Evolutionary conservation across 805 yeast genomes (phyloP), one percentile per base, ranked within the genome.

Genomic region (Cephaloascus albidus): DNA sequence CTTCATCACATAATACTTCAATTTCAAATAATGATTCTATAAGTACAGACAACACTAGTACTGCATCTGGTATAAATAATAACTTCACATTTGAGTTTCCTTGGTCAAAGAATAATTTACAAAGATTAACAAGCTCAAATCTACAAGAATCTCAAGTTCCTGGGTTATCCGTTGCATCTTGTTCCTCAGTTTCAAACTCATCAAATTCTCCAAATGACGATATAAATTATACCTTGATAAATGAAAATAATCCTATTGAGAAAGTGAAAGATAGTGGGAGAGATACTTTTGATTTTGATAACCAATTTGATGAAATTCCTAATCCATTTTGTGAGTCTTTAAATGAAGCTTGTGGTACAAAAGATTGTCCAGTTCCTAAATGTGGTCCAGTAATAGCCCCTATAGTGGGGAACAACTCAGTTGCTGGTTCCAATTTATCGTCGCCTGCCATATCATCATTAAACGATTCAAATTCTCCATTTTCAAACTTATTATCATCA

Each of bases 291-390:
- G 28, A 23, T 23, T 23, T 23, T 23, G 28, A 23, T 6, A 23
- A 23, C 28, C 28, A n/a, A 32, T 83, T 78, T 54, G 83, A 79
- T 51, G 90, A 85, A 53, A 78, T 81, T 47, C 78, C 81, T 40
- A 72, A 74, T 43, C 76, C 75, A 20, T 90, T 90, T 55, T 90
- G 97, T 54, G 73, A 74, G 19, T 76, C 79, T 49, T 69, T 90
- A 53, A 74, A 76, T 44, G 72, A 78, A 55, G 97, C 88, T 1
- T 89, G 97, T 60, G 97, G 96, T 15, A 79, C 81, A 4, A 78
- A 68, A 49, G 70, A 70, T 14, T 61, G 74, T 45, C 95, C 93
- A 3, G 55, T 80, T 3, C 94, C 96, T 3, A 61, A 63, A 43
- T 58, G 43, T 33, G 10, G n/a, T 6, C 17, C 15, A 10, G 18